phyloP scores from a whole-genome alignment of 1,139 yeast species.

The Kodamaea sp. region DNA sequence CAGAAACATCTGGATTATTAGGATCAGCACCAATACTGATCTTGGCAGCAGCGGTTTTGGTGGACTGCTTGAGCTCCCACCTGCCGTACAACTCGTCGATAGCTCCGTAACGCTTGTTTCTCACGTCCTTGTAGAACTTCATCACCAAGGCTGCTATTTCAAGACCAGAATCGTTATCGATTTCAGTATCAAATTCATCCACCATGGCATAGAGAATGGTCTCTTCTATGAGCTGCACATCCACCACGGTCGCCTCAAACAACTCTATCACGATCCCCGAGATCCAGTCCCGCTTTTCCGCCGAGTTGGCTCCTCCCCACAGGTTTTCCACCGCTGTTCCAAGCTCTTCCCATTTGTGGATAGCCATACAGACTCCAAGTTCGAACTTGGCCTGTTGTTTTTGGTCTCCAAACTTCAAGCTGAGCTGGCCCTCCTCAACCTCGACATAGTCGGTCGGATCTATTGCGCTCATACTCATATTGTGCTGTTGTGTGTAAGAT shows the following conservation, averaged over 20 bases:
- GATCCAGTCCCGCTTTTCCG: slow-evolving; percentile 63
- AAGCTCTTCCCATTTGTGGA: slow-evolving; percentile 87
- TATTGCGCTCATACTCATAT: slow-evolving; percentile 27
- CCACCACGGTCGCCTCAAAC: slow-evolving; percentile 68
- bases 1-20: slow-evolving; percentile 56
- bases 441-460: slow-evolving; percentile 51
- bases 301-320: slow-evolving; percentile 96
- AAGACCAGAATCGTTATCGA: slow-evolving; percentile 87
- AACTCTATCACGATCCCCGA: slow-evolving; percentile 39
- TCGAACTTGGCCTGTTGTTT: slow-evolving; percentile 83
- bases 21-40: slow-evolving; percentile 57
- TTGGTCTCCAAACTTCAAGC: slow-evolving; percentile 57
- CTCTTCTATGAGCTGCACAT: slow-evolving; percentile 79
- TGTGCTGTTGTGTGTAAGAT: background rate
- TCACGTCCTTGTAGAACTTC: slow-evolving; percentile 65
- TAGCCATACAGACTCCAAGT: slow-evolving; percentile 89
- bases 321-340: slow-evolving; percentile 89
- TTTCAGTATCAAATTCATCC: slow-evolving; percentile 87
- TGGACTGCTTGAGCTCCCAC: slow-evolving; percentile 55
- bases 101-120: slow-evolving; percentile 46
- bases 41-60: slow-evolving; percentile 19
- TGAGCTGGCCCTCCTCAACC: slow-evolving; percentile 36
- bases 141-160: slow-evolving; percentile 69
- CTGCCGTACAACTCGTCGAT: slow-evolving; percentile 61
- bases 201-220: slow-evolving; percentile 85